phyloP scores from a whole-genome alignment of 2,329 filamentous ascomycete genomes.

The Albophoma yamanashiensis region DNA sequence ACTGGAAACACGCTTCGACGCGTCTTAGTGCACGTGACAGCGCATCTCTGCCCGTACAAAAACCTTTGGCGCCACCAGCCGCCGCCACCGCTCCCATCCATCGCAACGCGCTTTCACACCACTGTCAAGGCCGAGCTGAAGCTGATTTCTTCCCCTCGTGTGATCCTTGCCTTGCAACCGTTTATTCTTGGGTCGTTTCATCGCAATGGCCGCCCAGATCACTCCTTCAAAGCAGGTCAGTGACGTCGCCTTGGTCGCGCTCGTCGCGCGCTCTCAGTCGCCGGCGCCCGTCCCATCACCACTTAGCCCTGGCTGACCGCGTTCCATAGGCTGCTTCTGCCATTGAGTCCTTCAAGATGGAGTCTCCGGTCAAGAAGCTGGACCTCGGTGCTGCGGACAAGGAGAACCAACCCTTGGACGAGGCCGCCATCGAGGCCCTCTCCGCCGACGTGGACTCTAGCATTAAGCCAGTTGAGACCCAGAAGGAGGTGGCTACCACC shows the following conservation, averaged over 20 bases:
- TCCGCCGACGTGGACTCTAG: conserved; percentile 49
- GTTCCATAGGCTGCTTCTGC: conserved; percentile 65
- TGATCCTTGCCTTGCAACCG: conserved; percentile 7
- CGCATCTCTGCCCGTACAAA: conserved; percentile 25
- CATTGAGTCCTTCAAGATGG: conserved; percentile 84
- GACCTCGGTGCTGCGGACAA: conserved; percentile 66
- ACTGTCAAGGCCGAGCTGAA: conserved; percentile 9
- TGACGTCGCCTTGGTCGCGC: conserved; percentile 11
- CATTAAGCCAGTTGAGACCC: conserved; percentile 42
- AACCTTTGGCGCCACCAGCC: conserved; percentile 20
- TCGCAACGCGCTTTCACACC: conserved; percentile 18
- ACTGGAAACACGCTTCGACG: conserved; percentile 20
- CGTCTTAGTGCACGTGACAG: conserved; percentile 26
- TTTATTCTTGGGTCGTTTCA: conserved; percentile 3
- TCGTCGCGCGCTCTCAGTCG: neutral
- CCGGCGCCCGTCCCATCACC: neutral
- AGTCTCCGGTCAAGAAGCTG: conserved; percentile 85
- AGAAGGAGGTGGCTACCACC: conserved; percentile 25
- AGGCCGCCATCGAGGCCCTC: conserved; percentile 37
- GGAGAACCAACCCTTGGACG: conserved; percentile 59
- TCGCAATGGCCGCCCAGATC: conserved; percentile 65
- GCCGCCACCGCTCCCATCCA: conserved; percentile 8
- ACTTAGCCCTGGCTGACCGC: conserved; percentile 17
- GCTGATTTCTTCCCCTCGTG: conserved; percentile 7
- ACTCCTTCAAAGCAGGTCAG: conserved; percentile 49